Base-by-base conservation (phyloP, 306 rosid genomes). In the Nissolia schottii region DNA sequence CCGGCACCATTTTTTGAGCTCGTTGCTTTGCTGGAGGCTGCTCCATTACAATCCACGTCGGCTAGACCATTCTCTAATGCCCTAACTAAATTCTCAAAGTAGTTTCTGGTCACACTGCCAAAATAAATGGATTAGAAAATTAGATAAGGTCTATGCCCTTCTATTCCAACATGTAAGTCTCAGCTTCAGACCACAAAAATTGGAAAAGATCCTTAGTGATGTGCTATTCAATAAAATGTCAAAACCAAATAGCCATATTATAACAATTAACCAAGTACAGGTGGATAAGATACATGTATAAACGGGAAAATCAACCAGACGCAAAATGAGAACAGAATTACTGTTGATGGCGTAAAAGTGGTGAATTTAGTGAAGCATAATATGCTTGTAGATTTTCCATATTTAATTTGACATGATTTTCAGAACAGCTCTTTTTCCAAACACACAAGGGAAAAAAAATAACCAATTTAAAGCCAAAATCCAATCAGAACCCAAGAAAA, bases 41-140 rank as follows among this genome's bases (percentile, higher is more conserved):
- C 84, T 37, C 75, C 86, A 20, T 67, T 71, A 71, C 69, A 25
- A 32, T 76, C 84, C 71, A 88, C 90, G 74, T 85, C 90, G 7
- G 88, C 23, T 32, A 88, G 74, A 50, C 86, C 87, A 55, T 85
- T 84, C 81, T 88, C 93, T 74, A 88, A 77, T 22, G 93, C 90
- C 25, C 74, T 73, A 19, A 88, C 90, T 78, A 88, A 66, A 65
- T 83, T 85, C 84, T 83, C 85, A 15, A 81, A 81, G 82, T 81
- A 81, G 73, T 81, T 81, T 48, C 57, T 72, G 14, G 85, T 81
- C 77, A 81, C 85, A 67, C 85, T 81, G 72, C 73, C 71, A 73
- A 77, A 77, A 65, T 45, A 55, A 41, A 59, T 41, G 50, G 24
- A 54, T 54, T 20, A 32, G 51, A 43, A 77, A 48, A 72, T 61